Evolutionary conservation across 2,329 filamentous ascomycete genomes (phyloP), one percentile per base, ranked within the genome.

Genomic region (Malbranchea cinnamomea): DNA sequence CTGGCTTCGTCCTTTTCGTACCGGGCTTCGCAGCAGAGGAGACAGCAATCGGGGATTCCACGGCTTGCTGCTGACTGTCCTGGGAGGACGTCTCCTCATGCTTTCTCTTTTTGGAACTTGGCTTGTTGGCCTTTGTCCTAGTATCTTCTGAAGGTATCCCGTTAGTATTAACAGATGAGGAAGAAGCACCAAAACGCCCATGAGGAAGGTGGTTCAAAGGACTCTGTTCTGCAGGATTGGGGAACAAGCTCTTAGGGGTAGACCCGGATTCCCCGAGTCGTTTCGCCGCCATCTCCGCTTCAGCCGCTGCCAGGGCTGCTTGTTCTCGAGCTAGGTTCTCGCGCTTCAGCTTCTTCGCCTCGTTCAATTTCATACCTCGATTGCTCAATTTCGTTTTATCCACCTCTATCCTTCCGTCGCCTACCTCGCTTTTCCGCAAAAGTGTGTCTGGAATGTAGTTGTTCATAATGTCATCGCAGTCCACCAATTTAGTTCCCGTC

Each of bases 311-410:
- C 11, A 44, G 47, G 35, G 63, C 52, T 17, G 62, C 70, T 47
- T 59, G 63, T 35, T 58, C 55, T 31, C 54, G 59, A 18, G 59
- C 54, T 40, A 60, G 44, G 23, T 57, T 61, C 44, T 71, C 66
- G 32, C 67, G 62, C 46, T 74, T 71, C 32, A 71, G 52, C 45
- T 71, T 73, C 52, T 72, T 73, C 20, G 70, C 62, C 38, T 72
- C 68, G 40, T 70, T 68, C 35, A 72, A 51, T 42, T 68, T 68
- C 62, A 69, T 71, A 36, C 67, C 68, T 28, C 67, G 62, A 41
- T 71, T 71, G 43, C 64, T 65, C 9, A 68, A 49, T 34, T 65
- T 61, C 4, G 60, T 60, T 37, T 71, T 65, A 21, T 61, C 59
- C n/a, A 37, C 31, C 4, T 8, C 11, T 23, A 9, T 31, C 18